phyloP scores from a whole-genome alignment of 163 green algal species.

The Trebouxia gelatinosa region DNA sequence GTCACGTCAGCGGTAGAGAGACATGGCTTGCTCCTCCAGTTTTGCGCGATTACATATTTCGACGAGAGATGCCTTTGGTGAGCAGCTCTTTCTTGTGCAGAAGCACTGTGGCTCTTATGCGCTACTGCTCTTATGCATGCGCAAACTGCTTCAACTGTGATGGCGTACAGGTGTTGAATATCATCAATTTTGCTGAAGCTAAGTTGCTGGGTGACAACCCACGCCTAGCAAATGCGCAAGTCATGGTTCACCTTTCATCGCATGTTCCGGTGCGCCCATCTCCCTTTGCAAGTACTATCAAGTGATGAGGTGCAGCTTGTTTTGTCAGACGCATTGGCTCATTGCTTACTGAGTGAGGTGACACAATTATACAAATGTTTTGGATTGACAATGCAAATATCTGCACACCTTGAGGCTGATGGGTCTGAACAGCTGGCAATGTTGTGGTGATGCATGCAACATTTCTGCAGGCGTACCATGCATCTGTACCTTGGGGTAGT shows the following conservation, averaged over 20 bases:
- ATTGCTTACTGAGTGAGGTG: neutral
- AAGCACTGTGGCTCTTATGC: neutral
- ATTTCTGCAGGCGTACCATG: constrained; percentile 29
- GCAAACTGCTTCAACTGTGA: neutral
- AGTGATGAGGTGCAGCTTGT: too few relatives aligned
- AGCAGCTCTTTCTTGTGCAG: constrained; percentile 7
- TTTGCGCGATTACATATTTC: constrained; percentile 90
- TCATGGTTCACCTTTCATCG: constrained; percentile 83
- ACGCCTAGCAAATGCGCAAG: constrained; percentile 57
- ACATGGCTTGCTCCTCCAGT: constrained; percentile 73
- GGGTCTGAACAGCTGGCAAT: neutral
- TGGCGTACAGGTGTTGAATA: constrained; percentile 72
- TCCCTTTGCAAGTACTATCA: too few relatives aligned
- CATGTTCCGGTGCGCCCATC: constrained; percentile 32
- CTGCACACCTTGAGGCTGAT: neutral
- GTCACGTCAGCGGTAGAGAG: constrained; percentile 83
- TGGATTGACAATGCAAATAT: neutral
- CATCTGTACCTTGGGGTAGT: constrained; percentile 17
- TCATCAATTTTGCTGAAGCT: constrained; percentile 75
- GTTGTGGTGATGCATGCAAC: too few relatives aligned
- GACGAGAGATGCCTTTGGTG: constrained; percentile 89
- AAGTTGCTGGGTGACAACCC: constrained; percentile 58
- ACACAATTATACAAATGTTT: neutral
- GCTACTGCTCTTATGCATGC: neutral
- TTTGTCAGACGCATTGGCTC: neutral